Conservation (phyloP, 176 grass and related monocot genomes). For the bread wheat (Triticum aestivum) region IWGSC_CS_RefSeq_v2.1 NC_057805.1:484413549-484414048, state of each 20-base stretch:
- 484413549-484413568: slow-evolving; percentile 22
- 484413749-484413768: not conserved
- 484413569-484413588: slow-evolving; percentile 9
- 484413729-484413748: slow-evolving; percentile 1
- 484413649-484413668: slow-evolving; percentile 75
- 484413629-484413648: slow-evolving; percentile 85
- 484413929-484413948: not conserved
- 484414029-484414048: not conserved
- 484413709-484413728: not conserved
- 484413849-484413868: not conserved
- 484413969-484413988: not conserved
- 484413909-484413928: not conserved
- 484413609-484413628: slow-evolving; percentile 91
- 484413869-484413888: not conserved
- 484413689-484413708: slow-evolving; percentile 22
- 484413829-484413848: not conserved
- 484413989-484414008: not conserved
- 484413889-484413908: not conserved
- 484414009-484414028: not conserved
- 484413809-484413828: not conserved
- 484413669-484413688: slow-evolving; percentile 98
- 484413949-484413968: not conserved
- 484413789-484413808: not conserved
- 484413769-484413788: slow-evolving; percentile 18
- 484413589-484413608: slow-evolving; percentile 89